Evolutionary conservation across 202 grass and related monocot species (phyloP).

Genomic region (Eragrostis tef): DNA sequence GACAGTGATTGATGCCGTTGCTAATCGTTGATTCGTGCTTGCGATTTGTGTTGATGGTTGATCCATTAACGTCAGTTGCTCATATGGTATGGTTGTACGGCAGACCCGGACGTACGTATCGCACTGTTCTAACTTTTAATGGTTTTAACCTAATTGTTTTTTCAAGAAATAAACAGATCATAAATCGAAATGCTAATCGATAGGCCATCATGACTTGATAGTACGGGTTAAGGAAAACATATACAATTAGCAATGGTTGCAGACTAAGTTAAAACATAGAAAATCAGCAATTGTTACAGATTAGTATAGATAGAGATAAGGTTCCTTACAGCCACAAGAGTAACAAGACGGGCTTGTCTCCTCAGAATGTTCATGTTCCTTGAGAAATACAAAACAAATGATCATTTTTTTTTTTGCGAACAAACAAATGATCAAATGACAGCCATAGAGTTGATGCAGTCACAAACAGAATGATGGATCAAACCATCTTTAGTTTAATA

Average conservation of each 20-base stretch:
- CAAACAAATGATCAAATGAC: conserved; percentile 39
- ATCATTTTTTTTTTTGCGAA: too few relatives aligned
- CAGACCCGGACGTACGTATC: too few relatives aligned
- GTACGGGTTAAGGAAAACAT: conserved; percentile 21
- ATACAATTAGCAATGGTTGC: conserved; percentile 32
- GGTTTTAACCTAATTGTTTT: conserved; percentile 16
- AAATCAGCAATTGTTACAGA: conserved; percentile 30
- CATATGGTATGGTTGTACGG: too few relatives aligned
- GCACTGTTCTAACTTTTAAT: conserved; percentile 31
- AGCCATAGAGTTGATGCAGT: not conserved
- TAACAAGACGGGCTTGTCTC: conserved; percentile 57
- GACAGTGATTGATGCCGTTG: too few relatives aligned
- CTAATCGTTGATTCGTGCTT: too few relatives aligned
- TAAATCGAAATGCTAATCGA: conserved; percentile 37
- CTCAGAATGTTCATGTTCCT: conserved; percentile 93
- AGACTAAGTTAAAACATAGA: conserved; percentile 40
- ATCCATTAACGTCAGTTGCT: too few relatives aligned
- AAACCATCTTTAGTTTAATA: conserved; percentile 5
- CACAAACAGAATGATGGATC: not conserved
- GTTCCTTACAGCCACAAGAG: conserved; percentile 82
- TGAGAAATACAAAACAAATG: conserved; percentile 55
- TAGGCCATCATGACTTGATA: conserved; percentile 9
- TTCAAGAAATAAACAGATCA: conserved; percentile 34
- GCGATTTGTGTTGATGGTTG: too few relatives aligned
- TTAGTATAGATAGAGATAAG: conserved; percentile 42